Evolutionary conservation across 148 eudicot species (phyloP).

Genomic region (Simmondsia chinensis): DNA sequence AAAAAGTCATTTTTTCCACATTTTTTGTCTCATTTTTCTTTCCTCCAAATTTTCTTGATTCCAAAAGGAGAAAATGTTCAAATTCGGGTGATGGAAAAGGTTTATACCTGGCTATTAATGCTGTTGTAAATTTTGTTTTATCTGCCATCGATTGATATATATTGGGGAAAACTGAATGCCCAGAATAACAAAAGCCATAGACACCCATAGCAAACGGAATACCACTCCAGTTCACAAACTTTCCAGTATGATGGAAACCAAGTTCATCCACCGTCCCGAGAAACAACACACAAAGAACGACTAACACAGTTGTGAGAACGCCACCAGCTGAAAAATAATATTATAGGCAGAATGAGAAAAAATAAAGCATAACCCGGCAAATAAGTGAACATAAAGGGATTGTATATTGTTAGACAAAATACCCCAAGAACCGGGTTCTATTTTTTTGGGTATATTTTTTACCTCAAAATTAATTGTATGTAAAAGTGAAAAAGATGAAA

Average conservation of each 20-base stretch:
- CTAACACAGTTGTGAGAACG: conserved; percentile 51
- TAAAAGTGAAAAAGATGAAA: no score
- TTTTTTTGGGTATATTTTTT: no score
- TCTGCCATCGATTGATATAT: conserved; percentile 95
- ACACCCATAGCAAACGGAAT: conserved; percentile 82
- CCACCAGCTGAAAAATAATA: conserved; percentile 68
- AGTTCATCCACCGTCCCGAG: conserved; percentile 51
- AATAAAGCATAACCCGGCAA: no score
- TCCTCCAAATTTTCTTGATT: no score
- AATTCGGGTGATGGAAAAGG: neutral
- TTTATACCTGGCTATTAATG: conserved; percentile 42
- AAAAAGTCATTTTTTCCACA: no score
- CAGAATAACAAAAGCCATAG: conserved; percentile 81
- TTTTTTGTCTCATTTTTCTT: no score
- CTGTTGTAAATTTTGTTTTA: conserved; percentile 65
- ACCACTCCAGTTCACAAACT: conserved; percentile 57
- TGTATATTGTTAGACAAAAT: no score
- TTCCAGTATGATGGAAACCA: conserved; percentile 52
- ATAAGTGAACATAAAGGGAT: no score
- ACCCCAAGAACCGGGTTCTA: no score
- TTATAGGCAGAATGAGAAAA: neutral
- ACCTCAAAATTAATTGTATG: no score
- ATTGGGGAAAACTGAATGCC: conserved; percentile 87
- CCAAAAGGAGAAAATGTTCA: neutral
- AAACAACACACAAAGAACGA: conserved; percentile 51